A percentile compares a stretch with the other conserved stretches of the same genome.
Conservation (phyloP, 306 rosid species). For the Fragaria ananassa region DNA sequence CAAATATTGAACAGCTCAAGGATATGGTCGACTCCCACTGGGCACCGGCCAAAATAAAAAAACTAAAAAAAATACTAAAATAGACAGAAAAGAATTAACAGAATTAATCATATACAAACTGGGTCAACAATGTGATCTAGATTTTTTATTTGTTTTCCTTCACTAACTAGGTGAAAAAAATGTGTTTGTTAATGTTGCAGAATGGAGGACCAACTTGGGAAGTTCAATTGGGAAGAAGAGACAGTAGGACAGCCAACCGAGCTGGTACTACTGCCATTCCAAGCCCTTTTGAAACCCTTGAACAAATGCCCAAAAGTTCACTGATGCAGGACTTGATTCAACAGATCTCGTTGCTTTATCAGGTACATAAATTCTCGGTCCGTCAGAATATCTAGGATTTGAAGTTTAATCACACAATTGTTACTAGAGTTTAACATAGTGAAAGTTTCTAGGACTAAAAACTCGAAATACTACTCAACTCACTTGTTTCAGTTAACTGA, state of each 20-base stretch:
- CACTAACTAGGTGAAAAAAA: background rate
- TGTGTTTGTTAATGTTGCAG: constrained; percentile 29
- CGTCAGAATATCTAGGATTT: background rate
- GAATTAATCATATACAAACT: background rate
- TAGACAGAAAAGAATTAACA: background rate
- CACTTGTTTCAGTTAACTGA: background rate
- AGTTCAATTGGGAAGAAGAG: constrained; percentile 70
- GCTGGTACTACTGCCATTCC: constrained; percentile 18
- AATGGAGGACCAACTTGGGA: constrained; percentile 80
- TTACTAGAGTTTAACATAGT: background rate
- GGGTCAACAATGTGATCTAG: background rate
- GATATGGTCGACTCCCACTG: background rate
- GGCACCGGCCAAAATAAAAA: background rate
- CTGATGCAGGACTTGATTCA: constrained; percentile 44
- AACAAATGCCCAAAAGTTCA: constrained; percentile 29
- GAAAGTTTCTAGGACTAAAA: background rate
- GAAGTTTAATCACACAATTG: background rate
- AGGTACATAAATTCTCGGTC: constrained; percentile 12
- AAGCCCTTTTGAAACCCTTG: background rate
- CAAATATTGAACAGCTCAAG: background rate
- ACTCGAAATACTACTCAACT: background rate
- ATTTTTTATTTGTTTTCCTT: no score
- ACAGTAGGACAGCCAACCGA: constrained; percentile 34
- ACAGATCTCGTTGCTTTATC: constrained; percentile 57
- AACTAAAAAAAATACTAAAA: background rate